phyloP scores from a whole-genome alignment of 768 basidiomycete species.

The Rhodotorula paludigena region DNA sequence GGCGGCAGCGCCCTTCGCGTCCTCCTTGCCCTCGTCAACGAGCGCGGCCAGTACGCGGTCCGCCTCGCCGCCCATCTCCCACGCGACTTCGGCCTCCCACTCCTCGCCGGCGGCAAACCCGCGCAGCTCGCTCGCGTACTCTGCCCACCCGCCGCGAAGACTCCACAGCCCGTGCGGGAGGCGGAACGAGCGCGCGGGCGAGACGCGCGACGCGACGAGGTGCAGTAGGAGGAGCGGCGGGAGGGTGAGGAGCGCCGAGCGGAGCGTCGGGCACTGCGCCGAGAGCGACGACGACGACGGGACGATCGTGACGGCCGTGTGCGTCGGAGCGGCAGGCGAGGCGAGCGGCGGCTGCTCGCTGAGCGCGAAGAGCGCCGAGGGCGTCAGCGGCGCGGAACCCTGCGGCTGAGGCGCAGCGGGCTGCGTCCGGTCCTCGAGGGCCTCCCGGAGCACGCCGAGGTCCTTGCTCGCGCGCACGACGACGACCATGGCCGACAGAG shows the following conservation, averaged over 20 bases:
- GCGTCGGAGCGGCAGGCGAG: neutral
- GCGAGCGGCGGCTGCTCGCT: neutral
- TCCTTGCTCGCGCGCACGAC: slow-evolving; percentile 33
- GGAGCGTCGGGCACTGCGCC: slow-evolving; percentile 36
- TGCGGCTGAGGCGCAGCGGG: neutral
- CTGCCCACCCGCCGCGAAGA: slow-evolving; percentile 33
- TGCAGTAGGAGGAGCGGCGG: slow-evolving; percentile 42
- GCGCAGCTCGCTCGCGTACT: slow-evolving; percentile 39
- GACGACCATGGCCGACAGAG: slow-evolving; percentile 38
- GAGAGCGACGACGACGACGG: slow-evolving; percentile 4
- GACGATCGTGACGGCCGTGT: slow-evolving; percentile 7
- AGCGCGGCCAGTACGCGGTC: neutral
- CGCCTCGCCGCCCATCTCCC: slow-evolving; percentile 38
- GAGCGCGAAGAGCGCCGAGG: slow-evolving; percentile 24
- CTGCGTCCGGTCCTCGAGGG: slow-evolving; percentile 13
- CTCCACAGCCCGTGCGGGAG: slow-evolving; percentile 40
- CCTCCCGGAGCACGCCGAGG: slow-evolving; percentile 8
- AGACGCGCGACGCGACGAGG: slow-evolving; percentile 39
- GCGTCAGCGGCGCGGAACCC: slow-evolving; percentile 18
- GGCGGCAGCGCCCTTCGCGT: too few relatives aligned
- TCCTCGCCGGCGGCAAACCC: slow-evolving; percentile 42
- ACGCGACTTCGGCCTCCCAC: slow-evolving; percentile 41
- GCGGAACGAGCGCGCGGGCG: slow-evolving; percentile 27
- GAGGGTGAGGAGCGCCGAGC: slow-evolving; percentile 34
- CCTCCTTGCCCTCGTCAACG: neutral